A percentile compares a stretch with the other conserved stretches of the same genome.
Evolutionary conservation across 108 stramenopile genomes (phyloP).

Genomic region (Hondaea fermentalgiana): DNA sequence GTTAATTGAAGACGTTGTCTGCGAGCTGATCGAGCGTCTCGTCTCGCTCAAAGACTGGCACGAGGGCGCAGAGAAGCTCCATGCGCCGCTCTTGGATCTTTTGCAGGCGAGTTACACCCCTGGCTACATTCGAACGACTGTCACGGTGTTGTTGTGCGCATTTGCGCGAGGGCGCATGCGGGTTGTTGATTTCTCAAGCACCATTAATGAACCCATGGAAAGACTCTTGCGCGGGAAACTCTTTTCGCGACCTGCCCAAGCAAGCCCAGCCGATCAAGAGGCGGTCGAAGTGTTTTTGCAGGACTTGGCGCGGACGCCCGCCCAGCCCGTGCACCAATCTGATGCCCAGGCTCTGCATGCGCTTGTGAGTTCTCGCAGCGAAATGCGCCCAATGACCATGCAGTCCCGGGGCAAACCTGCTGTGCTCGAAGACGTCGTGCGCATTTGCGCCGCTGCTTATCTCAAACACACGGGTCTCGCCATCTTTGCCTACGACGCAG

Average conservation of each 20-base stretch:
- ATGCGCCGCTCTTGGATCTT: not conserved
- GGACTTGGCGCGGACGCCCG: not conserved
- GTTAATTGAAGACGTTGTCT: not conserved
- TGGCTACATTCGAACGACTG: not conserved
- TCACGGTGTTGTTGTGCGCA: not conserved
- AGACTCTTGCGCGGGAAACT: not conserved
- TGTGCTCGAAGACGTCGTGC: not conserved
- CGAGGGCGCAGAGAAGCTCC: not conserved
- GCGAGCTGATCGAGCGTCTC: not conserved
- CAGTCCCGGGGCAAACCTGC: not conserved
- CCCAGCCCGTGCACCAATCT: constrained; percentile 4
- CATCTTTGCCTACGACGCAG: not conserved
- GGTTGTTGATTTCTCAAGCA: not conserved
- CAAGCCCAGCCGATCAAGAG: not conserved
- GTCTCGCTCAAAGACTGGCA: not conserved
- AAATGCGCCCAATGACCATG: not conserved
- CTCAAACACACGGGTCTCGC: not conserved
- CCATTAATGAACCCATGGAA: not conserved
- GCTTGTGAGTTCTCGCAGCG: not conserved
- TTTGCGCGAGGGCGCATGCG: not conserved
- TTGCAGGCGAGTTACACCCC: not conserved
- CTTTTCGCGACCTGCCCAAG: not conserved
- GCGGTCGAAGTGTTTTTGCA: constrained; percentile 6
- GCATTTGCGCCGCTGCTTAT: not conserved
- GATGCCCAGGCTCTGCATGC: constrained; percentile 12